Evolutionary conservation across 2,329 filamentous ascomycete species (phyloP), one percentile per base, ranked within the genome.

Genomic region (Hymenoscyphus salicellus): DNA sequence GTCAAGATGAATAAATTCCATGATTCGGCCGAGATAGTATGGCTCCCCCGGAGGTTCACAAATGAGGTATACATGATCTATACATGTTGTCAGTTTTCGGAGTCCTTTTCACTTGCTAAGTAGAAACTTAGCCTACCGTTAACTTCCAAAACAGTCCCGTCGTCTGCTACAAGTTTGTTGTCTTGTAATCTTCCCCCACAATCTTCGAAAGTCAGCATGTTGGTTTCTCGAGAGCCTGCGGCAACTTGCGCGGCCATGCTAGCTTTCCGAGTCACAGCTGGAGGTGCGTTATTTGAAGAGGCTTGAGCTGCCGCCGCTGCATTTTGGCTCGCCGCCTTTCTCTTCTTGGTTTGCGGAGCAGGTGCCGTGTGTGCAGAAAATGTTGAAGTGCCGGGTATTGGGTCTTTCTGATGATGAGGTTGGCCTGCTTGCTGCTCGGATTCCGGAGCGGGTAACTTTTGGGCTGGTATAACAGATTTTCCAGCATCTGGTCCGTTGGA

Each of bases 31-130:
- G 69, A 99, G 82, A 77, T 99, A 99, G 80, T 99, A 99, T 63
- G 95, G 95, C 79, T 99, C 95, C 61, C 95, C 95, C 17, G 95
- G 95, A 60, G 95, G 95, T 79, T 99, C 95, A 79, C 93, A 98
- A 69, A 99, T 90, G 68, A 98, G 86, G 82, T 98, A 99, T 71
- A 97, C 92, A 81, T 98, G 87, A 78, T 91, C 89, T 90, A 74
- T 10, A n/a, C 11, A 43, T 11, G 3, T 20, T 33, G 46, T 61
- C 23, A 61, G 46, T 52, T 23, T 52, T 52, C 23, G 10, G 8
- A 14, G 3, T 52, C 11, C 1, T 49, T 52, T 26, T 28, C 5
- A 52, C 3, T 14, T 26, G 46, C 46, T 4, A 23, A 26, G 20
- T 8, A 23, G 14, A 26, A 52, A 20, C 14, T 10, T 5, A 62